These are phyloP conservation scores for Lepraria neglecta DNA, from an alignment of 495 filamentous ascomycete genomes.

Conservation along the genomic window DNA sequence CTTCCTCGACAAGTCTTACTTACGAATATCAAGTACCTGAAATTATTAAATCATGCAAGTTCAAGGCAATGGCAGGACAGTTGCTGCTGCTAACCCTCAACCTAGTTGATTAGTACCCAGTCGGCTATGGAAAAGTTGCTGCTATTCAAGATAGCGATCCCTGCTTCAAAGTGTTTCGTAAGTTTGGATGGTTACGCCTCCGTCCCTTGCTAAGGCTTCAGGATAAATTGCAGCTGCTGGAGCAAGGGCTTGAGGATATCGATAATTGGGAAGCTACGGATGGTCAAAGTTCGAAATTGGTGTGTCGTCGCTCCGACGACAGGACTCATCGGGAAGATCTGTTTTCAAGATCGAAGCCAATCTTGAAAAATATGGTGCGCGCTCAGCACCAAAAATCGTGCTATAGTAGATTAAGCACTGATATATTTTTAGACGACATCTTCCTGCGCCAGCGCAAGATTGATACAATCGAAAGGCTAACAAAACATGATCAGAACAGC, in stretches of 20 bases:
- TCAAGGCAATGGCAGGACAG: not conserved
- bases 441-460: not conserved
- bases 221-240: constrained; percentile 32
- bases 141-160: constrained; percentile 30
- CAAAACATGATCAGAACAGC: constrained; percentile 8
- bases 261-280: constrained; percentile 25
- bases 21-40: not conserved
- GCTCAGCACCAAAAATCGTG: not conserved
- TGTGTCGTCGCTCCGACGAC: constrained; percentile 43
- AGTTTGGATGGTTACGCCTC: constrained; percentile 35
- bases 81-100: not conserved
- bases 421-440: not conserved
- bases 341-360: constrained; percentile 54
- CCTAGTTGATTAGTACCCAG: constrained; percentile 11
- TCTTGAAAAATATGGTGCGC: constrained; percentile 59
- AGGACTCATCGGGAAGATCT: constrained; percentile 47
- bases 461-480: constrained; percentile 15
- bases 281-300: constrained; percentile 36
- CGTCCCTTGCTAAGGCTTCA: constrained; percentile 36
- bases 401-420: not conserved
- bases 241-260: constrained; percentile 29
- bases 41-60: not conserved
- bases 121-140: constrained; percentile 34
- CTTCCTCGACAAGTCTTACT: not conserved
- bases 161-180: constrained; percentile 32